Conservation (phyloP, 176 grass and related monocot genomes). For the Aegilops umbellulata region DNA sequence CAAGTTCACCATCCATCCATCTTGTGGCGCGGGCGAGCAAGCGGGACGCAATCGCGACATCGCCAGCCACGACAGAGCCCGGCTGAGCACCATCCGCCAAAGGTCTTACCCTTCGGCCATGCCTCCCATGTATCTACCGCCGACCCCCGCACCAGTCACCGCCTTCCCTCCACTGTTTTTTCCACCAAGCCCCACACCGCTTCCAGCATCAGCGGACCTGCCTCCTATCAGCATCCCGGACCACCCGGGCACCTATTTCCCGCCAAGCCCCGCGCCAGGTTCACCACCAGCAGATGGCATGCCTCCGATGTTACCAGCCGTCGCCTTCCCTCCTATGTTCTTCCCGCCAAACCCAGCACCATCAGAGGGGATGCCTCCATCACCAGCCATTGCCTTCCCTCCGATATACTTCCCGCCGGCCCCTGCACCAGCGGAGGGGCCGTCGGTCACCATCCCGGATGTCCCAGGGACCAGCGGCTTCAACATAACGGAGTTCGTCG, state of each 20-base stretch:
- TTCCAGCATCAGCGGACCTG: no score
- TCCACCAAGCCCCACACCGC: no score
- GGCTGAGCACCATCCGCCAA: conserved; percentile 13
- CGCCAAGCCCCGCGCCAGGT: no score
- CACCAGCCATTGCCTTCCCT: not conserved
- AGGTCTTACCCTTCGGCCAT: not conserved
- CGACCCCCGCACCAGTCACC: no score
- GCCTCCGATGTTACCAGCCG: no score
- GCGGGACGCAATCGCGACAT: not conserved
- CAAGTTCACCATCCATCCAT: conserved; percentile 17
- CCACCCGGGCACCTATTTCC: no score
- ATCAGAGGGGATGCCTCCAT: not conserved
- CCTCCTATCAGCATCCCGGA: no score
- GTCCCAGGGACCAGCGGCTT: conserved; percentile 14
- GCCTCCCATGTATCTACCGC: no score
- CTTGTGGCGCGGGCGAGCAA: not conserved
- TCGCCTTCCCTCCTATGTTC: not conserved
- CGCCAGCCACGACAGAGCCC: not conserved
- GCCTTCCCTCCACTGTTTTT: no score
- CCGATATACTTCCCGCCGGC: not conserved
- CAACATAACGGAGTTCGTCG: conserved; percentile 51
- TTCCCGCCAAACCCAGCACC: not conserved
- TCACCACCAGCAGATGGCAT: no score
- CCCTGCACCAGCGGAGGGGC: not conserved
- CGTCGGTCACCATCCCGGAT: conserved; percentile 35